Evolutionary conservation across 1,284 basidiomycete species (phyloP).

Genomic region (Ganoderma sp.): DNA sequence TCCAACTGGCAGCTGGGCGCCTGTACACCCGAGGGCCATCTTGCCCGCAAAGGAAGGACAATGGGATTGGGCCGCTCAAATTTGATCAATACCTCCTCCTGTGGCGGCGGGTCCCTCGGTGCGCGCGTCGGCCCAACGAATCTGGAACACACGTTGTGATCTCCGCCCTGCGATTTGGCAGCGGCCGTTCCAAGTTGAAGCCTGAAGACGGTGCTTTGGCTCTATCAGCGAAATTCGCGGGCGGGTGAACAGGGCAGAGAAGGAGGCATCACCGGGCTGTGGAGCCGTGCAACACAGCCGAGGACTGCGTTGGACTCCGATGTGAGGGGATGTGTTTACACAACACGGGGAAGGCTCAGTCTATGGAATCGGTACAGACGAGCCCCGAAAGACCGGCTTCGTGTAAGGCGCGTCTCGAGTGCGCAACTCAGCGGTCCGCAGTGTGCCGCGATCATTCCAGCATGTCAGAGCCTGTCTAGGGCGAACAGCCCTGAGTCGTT

Average conservation of each 20-base stretch:
- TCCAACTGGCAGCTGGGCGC: background rate
- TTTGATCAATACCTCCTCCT: background rate
- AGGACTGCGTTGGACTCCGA: background rate
- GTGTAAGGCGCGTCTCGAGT: background rate
- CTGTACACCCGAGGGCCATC: background rate
- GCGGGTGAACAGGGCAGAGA: background rate
- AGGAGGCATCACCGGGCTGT: background rate
- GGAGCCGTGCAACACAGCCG: background rate
- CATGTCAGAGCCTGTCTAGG: background rate
- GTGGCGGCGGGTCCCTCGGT: background rate
- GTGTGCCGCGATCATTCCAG: background rate
- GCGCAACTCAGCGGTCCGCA: background rate
- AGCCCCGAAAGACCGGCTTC: background rate
- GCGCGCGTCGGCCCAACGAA: background rate
- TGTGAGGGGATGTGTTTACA: background rate
- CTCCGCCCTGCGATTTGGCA: background rate
- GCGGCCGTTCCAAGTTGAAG: background rate
- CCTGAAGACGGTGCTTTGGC: background rate
- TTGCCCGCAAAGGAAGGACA: background rate
- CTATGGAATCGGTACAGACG: background rate
- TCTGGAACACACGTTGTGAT: slow-evolving; percentile 3
- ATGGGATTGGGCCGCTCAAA: background rate
- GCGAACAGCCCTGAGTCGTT: background rate
- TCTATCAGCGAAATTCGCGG: background rate
- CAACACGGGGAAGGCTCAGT: background rate